Evolutionary conservation across 495 filamentous ascomycete species (phyloP), one percentile per base, ranked within the genome.

Genomic region (Acidiella bohemica): DNA sequence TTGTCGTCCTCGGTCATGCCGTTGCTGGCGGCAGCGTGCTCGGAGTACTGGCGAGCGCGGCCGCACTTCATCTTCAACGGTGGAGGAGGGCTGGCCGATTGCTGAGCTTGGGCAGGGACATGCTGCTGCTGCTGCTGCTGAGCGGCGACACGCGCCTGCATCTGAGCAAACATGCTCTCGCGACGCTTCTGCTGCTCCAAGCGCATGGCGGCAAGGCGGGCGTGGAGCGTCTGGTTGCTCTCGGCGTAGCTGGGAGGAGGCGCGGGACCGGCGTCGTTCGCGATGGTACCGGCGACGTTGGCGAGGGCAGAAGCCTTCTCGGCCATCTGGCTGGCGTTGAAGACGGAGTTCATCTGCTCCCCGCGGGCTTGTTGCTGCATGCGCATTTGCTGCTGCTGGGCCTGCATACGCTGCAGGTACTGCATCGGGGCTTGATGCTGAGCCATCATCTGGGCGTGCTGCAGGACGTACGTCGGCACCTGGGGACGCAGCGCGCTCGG

Each of bases 171-270:
- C 31, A 35, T 39, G 17, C 35, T 14, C 34, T 44, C 35, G 30
- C 30, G 40, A 31, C 36, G 41, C 36, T 33, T 41, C 31, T 46
- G 44, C 36, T 50, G 47, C 42, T 50, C 36, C 6, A 39, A 41
- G 28, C 47, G 47, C 36, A 41, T 45, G 26, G 30, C 26, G 19
- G 42, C 32, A 16, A 50, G 34, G 14, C 38, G 47, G 5, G 35
- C 17, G 10, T 29, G n/a, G n/a, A 45, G 17, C 19, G 32, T 36
- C 32, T 38, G 37, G 31, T 16, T 37, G 13, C 25, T 11, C 36
- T 39, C 36, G 25, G 39, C 35, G 37, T 46, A 46, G 2, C 36
- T 25, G 11, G 47, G 42, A 13, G 47, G 47, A 2, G n/a, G n/a
- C n/a, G n/a, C n/a, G n/a, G n/a, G n/a, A n/a, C n/a, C n/a, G n/a